Evolutionary conservation across 73 alveolate species (phyloP), one percentile per base, ranked within the genome.

Genomic region (Stentor coeruleus): DNA sequence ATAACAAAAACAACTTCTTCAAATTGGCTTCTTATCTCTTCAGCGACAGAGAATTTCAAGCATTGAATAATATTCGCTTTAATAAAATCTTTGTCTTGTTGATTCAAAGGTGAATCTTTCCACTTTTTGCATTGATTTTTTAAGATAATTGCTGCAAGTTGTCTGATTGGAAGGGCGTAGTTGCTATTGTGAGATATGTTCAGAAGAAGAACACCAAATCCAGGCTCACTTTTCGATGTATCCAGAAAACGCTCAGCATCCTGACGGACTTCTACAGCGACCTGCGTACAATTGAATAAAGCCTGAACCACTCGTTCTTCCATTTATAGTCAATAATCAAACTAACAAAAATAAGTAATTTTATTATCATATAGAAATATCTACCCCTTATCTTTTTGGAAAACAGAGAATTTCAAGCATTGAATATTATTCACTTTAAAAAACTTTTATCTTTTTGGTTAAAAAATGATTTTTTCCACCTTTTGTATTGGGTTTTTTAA

Each of bases 111-210:
- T 28, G 42, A 26, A 66, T 66, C 79, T 66, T 66, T 66, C 79
- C 79, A 66, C n/a, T 20, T 31, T 33, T 66, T 66, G n/a, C 40
- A 20, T 20, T 20, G 79, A 31, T 66, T 66, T 66, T 66, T 66
- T 20, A 66, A 40, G 39, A 20, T 14, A 66, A 66, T 66, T 26
- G 37, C 36, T 66, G 79, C 79, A 66, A 66, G 79, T 31, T 66
- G 79, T 31, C 79, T 66, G 39, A 66, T 31, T 26, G n/a, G 40
- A 40, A 33, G 20, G 11, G 0, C 26, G 40, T 20, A 66, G 20
- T 6, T 11, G 0, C 14, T 26, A 33, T 31, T 66, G 79, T 28
- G 33, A 20, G 39, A 66, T 14, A 66, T 66, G n/a, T 66, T 20
- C 1, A 66, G 49, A 20, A 66, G 79, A 15, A 26, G n/a, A 33